Evolutionary conservation across 768 basidiomycete genomes (phyloP).

Genomic region (Suillus plorans): DNA sequence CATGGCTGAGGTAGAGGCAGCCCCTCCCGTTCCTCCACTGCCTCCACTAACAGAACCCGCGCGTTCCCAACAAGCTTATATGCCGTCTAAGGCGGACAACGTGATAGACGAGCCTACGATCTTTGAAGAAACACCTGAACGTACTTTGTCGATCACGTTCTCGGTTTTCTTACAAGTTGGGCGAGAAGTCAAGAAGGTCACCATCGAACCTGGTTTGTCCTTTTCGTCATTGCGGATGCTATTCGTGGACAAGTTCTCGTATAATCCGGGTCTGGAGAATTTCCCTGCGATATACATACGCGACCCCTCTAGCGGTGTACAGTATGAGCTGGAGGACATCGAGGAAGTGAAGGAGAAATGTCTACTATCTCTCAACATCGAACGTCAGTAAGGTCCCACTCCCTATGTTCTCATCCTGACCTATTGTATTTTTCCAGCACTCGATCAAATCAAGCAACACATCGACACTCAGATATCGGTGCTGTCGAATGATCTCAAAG

Average conservation of each 20-base stretch:
- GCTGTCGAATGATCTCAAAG: conserved; percentile 87
- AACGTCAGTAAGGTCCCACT: conserved; percentile 66
- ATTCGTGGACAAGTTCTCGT: conserved; percentile 94
- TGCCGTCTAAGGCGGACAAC: conserved; percentile 5
- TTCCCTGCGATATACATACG: conserved; percentile 96
- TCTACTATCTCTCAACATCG: conserved; percentile 89
- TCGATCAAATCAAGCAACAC: conserved; percentile 98
- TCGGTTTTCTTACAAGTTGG: conserved; percentile 89
- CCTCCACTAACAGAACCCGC: conserved; percentile 46
- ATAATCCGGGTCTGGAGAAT: conserved; percentile 89
- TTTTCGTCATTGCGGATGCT: conserved; percentile 78
- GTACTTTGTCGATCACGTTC: conserved; percentile 34
- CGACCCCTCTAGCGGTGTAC: conserved; percentile 88
- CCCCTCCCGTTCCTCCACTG: conserved; percentile 46
- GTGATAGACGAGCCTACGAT: conserved; percentile 17
- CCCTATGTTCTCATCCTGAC: conserved; percentile 7
- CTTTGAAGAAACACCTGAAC: conserved; percentile 19
- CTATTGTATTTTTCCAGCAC: conserved; percentile 49
- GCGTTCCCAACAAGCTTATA: conserved; percentile 11
- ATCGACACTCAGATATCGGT: conserved; percentile 88
- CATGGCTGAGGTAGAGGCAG: conserved; percentile 12
- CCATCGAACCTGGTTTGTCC: conserved; percentile 66
- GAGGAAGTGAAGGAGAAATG: conserved; percentile 90
- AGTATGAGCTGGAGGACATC: conserved; percentile 94
- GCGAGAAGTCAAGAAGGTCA: conserved; percentile 85